Base-by-base conservation (phyloP, 2,329 filamentous ascomycete genomes). In the Albophoma yamanashiensis region DNA sequence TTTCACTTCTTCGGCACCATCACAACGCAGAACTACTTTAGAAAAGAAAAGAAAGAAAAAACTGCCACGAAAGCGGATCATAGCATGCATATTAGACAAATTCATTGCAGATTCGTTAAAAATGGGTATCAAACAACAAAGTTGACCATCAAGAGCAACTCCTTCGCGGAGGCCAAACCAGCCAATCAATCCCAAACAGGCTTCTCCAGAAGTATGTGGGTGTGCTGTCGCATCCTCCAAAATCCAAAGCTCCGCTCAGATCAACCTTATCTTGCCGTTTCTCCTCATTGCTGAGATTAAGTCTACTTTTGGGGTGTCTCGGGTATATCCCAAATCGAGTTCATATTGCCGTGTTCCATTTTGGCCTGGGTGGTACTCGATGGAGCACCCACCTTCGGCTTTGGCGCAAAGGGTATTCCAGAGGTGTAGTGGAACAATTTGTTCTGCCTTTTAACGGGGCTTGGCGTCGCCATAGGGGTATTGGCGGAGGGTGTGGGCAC, bases 331-430 rank as follows among this genome's bases (percentile, higher is more conserved):
- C 58, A 61, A 14, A 61, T 55, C n/a, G 60, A 57, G 8, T 8
- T 27, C 40, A 42, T 17, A n/a, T 61, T 34, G 11, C 36, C 31
- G 50, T 38, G 20, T 2, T 39, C 31, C 22, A 12, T 22, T 15
- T 55, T 39, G 39, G 14, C 39, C 42, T 47, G n/a, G 5, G 43
- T 38, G 12, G 38, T 17, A 11, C 38, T 52, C 11, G 42, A 4
- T 17, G 20, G 12, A 17, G 31, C 31, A 9, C 22, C 38, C 11
- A 15, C 22, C 31, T 57, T 42, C 27, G 25, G 31, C 31, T 58
- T 55, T 14, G 57, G 56, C 6, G 77, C 78, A 69, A 82, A 82
- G 0, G 77, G 79, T 53, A 82, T 82, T 6, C 77, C 73, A 15
- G 77, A 73, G 5, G 73, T 78, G 58, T 75, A 74, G 17, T 71